Base-by-base conservation (phyloP, 2,329 filamentous ascomycete genomes). In the Hymenoscyphus infarciens region DNA sequence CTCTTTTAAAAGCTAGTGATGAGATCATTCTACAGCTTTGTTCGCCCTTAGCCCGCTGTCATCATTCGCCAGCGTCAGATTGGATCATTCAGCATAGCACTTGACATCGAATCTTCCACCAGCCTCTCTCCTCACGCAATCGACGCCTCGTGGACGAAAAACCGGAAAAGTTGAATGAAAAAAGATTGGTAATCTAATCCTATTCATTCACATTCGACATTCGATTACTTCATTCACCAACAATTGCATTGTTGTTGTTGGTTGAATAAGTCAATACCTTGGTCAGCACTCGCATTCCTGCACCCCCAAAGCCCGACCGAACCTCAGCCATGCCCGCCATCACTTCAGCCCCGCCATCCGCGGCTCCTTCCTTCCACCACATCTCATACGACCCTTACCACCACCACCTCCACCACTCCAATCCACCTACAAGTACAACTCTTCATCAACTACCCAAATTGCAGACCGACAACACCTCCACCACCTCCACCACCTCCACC, bases 401-500 rank as follows among this genome's bases (percentile, higher is more conserved):
- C 25, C 19, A 66, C 53, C 29, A 29, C 10, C 57, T 33, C 8
- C 16, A 33, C 25, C 19, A 38, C 11, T 13, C n/a, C 55, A n/a
- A 22, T 27, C 33, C 19, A 54, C 53, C 16, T 71, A 56, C 19
- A 19, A 55, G 49, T 19, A 33, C 8, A 35, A n/a, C n/a, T n/a
- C n/a, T n/a, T n/a, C 27, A 63, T 59, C 55, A 52, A 33, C n/a
- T 42, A 27, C 57, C 61, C 25, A 60, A 55, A 53, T 53, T 64
- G 27, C 63, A 62, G 59, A 59, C 62, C 39, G 59, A 62, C 25
- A 53, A 52, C 13, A 22, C 61, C 22, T 67, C 63, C 13, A 22
- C 61, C 22, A 64, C 63, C n/a, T n/a, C n/a, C n/a, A n/a, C n/a
- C 13, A 22, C 61, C 22, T 67, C 63, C 13, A 22, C 61, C 22